Conservation (phyloP, 495 filamentous ascomycete genomes). For the Lepraria neglecta region DNA sequence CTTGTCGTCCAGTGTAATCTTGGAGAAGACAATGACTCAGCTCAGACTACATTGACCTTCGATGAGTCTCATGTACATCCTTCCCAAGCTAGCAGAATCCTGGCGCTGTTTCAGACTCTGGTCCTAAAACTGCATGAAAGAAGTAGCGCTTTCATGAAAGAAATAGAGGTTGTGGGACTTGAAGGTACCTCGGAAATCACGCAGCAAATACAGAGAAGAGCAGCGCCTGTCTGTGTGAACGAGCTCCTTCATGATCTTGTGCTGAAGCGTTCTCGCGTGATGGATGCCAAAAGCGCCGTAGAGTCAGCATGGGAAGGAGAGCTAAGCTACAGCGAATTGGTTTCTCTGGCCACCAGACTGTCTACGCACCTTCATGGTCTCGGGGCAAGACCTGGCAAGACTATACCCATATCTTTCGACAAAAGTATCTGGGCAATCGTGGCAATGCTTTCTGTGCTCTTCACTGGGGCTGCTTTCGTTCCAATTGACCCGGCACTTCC, state of each 20-base stretch:
- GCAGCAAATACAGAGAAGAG: background rate
- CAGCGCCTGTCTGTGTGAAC: background rate
- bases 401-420: constrained; percentile 33
- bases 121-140: background rate
- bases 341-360: constrained; percentile 28
- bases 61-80: background rate
- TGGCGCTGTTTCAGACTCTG: background rate
- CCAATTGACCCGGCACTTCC: constrained; percentile 40
- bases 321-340: constrained; percentile 24
- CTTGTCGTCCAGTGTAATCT: constrained; percentile 43
- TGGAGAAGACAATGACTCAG: constrained; percentile 23
- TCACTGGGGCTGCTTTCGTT: constrained; percentile 38
- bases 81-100: background rate
- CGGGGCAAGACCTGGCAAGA: constrained; percentile 26
- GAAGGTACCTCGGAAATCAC: background rate
- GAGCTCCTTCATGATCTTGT: background rate
- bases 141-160: background rate
- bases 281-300: background rate
- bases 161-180: background rate
- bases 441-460: constrained; percentile 29
- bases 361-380: constrained; percentile 15
- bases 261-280: background rate
- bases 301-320: constrained; percentile 23
- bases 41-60: background rate
- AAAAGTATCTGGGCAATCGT: constrained; percentile 32